Base-by-base conservation (phyloP, 1,284 basidiomycete species). In the Puccinia sorghi region DNA sequence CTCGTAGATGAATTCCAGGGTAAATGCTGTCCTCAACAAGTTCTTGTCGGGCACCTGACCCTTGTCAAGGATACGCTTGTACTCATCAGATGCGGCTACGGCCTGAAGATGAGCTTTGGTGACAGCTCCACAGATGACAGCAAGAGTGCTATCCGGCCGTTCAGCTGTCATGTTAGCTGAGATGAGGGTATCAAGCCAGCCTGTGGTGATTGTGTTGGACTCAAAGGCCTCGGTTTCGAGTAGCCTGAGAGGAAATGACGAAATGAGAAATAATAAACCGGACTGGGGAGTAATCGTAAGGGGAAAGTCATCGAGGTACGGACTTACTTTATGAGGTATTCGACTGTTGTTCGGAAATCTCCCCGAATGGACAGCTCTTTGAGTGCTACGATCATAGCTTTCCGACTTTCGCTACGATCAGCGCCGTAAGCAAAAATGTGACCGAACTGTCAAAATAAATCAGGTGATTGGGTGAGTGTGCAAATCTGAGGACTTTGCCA, bases 351-450 rank as follows among this genome's bases (percentile, higher is more conserved):
- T 80, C 97, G 88, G 88, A 99, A 99, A 85, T 99, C 97, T 80
- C 97, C 97, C 83, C 97, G 94, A 84, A 99, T 99, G 84, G 93
- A 95, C 80, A 99, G 87, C 86, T 99, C 97, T 87, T 99, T 99
- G 83, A 99, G 88, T 20, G 97, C 96, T 83, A 99, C 92, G 81
- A 99, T 95, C 96, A 99, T 99, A 85, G 98, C 97, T 88, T 99
- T 99, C 83, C 97, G 87, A 83, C 92, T 93, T 86, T 99, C 96
- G 81, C 90, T 88, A 82, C 97, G 92, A 85, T 99, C 95, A 85
- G 96, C 92, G 79, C 97, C 97, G 84, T 98, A 99, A 41, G 97
- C 96, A 83, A 99, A 99, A 84, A 99, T 97, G 85, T 99, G 97
- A 76, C 97, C 97, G 84, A 99, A 99, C 83, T 98, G 93, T 37